A percentile compares a stretch with the other conserved stretches of the same genome.
These are phyloP conservation scores for Cladosporium sp. DNA, from an alignment of 2,329 filamentous ascomycete species.

Conservation along the genomic window DNA sequence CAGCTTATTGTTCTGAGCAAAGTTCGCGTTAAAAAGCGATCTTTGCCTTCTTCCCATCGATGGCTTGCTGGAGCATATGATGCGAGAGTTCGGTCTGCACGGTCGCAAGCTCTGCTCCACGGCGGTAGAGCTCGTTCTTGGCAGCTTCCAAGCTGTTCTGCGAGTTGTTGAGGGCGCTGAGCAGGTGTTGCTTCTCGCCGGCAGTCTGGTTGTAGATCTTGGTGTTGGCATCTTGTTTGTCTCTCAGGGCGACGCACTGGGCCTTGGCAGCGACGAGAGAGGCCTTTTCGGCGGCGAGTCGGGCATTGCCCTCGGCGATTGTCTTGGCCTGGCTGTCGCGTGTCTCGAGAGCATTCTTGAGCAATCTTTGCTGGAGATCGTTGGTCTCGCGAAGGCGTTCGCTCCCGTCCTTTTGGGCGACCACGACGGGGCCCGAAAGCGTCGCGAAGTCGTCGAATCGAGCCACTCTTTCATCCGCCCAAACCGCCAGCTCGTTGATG, in stretches of 20 bases:
- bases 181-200: conserved; percentile 2
- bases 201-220: background rate
- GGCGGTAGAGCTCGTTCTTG: background rate
- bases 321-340: background rate
- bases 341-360: background rate
- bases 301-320: background rate
- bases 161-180: background rate
- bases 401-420: background rate
- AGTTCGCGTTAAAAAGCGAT: background rate
- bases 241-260: background rate
- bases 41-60: background rate
- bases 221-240: background rate
- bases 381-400: background rate
- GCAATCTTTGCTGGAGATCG: background rate
- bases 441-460: background rate
- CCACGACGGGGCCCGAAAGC: background rate
- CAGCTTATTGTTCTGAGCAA: background rate
- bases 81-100: background rate
- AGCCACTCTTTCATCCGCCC: background rate
- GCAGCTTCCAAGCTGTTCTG: background rate
- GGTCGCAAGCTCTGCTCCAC: background rate
- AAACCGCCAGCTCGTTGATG: background rate
- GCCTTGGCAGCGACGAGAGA: too few species aligned
- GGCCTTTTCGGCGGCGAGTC: background rate
- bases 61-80: background rate